Percentiles rank a stretch among this genome's conserved stretches.
phyloP scores from a whole-genome alignment of 139 green algal species.

The Chlorella ohadii region DNA sequence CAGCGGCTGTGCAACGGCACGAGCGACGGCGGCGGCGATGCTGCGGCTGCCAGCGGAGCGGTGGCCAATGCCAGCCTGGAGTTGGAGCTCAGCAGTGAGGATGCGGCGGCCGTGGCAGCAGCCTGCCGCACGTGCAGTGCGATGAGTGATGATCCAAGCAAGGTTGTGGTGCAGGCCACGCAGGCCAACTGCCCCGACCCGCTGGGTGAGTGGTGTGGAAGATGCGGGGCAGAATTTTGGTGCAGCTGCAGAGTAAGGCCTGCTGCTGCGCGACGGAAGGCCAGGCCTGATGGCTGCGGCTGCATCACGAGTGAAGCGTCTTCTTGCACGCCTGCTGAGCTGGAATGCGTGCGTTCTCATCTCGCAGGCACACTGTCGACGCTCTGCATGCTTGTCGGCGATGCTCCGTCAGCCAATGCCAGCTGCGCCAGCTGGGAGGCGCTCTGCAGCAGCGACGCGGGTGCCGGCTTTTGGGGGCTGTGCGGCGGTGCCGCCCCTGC shows the following conservation, averaged over 20 bases:
- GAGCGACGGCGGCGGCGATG: background rate
- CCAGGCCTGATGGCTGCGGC: background rate
- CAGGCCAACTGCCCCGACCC: conserved; percentile 23
- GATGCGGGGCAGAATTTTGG: too few species aligned
- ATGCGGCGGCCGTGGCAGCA: too few species aligned
- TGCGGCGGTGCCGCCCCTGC: background rate
- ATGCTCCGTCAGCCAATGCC: too few species aligned
- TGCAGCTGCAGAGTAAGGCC: background rate
- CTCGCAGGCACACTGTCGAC: conserved; percentile 23
- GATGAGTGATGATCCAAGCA: background rate
- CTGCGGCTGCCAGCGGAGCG: background rate
- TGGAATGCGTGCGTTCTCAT: background rate
- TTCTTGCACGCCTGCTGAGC: background rate
- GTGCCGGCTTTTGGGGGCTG: background rate
- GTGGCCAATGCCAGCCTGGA: too few species aligned
- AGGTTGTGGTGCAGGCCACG: conserved; percentile 24
- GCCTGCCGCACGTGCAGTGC: background rate
- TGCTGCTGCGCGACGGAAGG: background rate
- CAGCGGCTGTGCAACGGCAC: background rate
- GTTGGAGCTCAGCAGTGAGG: too few species aligned
- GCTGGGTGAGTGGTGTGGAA: background rate
- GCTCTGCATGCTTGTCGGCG: background rate
- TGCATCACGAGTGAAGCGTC: background rate
- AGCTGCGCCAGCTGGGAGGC: background rate
- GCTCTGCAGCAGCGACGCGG: background rate